Percentiles rank a stretch among this genome's conserved stretches.
phyloP scores from a whole-genome alignment of 2,329 filamentous ascomycete genomes.

The Cadophora gregata region DNA sequence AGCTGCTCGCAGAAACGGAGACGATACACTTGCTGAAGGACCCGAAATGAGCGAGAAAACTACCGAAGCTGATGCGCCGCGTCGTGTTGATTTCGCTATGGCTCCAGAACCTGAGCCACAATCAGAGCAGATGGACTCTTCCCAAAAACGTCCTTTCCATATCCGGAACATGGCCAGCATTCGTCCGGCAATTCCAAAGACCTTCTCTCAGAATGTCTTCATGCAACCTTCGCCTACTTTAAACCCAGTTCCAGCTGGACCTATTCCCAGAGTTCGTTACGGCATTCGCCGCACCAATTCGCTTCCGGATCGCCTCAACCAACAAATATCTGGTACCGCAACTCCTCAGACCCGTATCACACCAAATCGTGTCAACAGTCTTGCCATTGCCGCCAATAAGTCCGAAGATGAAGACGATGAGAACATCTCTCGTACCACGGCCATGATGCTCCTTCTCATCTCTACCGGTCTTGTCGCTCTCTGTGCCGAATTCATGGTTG shows the following conservation, averaged over 20 bases:
- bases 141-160: slow-evolving; percentile 56
- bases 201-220: slow-evolving; percentile 76
- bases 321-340: slow-evolving; percentile 33
- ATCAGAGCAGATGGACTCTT: slow-evolving; percentile 32
- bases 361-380: slow-evolving; percentile 34
- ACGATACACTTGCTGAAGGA: slow-evolving; percentile 37
- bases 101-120: slow-evolving; percentile 44
- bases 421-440: slow-evolving; percentile 59
- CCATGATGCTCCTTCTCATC: slow-evolving; percentile 66
- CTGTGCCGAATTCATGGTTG: slow-evolving; percentile 74
- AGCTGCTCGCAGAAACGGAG: slow-evolving; percentile 32
- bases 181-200: slow-evolving; percentile 65
- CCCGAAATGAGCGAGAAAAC: slow-evolving; percentile 35
- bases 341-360: slow-evolving; percentile 23
- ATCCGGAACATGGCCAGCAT: slow-evolving; percentile 60
- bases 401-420: slow-evolving; percentile 47
- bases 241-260: slow-evolving; percentile 43
- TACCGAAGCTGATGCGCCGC: slow-evolving; percentile 49
- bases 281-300: slow-evolving; percentile 78
- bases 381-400: slow-evolving; percentile 38
- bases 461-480: slow-evolving; percentile 70
- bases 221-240: slow-evolving; percentile 50
- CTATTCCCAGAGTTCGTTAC: slow-evolving; percentile 62
- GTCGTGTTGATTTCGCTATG: slow-evolving; percentile 64
- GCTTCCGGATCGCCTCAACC: slow-evolving; percentile 70